Base-by-base conservation (phyloP, 768 basidiomycete species). In the Mycena olivaceomarginata region DNA sequence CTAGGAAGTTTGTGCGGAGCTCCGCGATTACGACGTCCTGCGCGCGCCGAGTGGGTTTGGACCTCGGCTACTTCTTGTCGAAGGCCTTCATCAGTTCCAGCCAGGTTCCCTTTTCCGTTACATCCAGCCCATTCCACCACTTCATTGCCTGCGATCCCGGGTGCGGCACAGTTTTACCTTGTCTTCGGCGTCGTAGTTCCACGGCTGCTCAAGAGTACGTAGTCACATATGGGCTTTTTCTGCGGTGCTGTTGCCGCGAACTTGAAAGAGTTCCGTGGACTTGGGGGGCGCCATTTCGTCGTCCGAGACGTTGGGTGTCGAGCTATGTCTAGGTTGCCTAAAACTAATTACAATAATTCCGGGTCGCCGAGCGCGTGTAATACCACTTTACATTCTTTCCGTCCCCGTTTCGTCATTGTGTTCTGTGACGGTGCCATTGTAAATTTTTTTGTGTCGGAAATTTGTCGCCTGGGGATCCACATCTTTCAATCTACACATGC, bases 141-240 rank as follows among this genome's bases (percentile, higher is more conserved):
- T 48, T 39, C 37, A 74, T 72, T 12, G 77, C 77, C 45, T 45
- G 43, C 1, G 65, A 25, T 2, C 65, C 70, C 10, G 71, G 71
- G 48, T 69, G 39, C 43, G 46, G 10, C 74, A 65, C 43, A 73
- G 1, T 57, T 74, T 77, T 25, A 59, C 68, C 22, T 65, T 43
- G 2, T 70, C 67, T 25, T 60, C 16, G 16, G 72, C 40, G 13
- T 70, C 68, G 16, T 57, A 66, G 11, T 53, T 74, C 68, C 43
- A 51, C 13, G 39, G 15, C 10, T 9, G 9, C 40, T 74, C 41
- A 6, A 77, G 46, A 5, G 70, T 76, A 37, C 60, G 45, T 3
- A 72, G 70, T 70, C 75, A 76, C 37, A 11, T n/a, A 6, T 76
- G 70, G 1, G 75, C 70, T 40, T 76, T 57, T 20, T 67, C 70